Evolutionary conservation across 306 rosid species (phyloP), one percentile per base, ranked within the genome.

Genomic region (Begonia loranthoides): DNA sequence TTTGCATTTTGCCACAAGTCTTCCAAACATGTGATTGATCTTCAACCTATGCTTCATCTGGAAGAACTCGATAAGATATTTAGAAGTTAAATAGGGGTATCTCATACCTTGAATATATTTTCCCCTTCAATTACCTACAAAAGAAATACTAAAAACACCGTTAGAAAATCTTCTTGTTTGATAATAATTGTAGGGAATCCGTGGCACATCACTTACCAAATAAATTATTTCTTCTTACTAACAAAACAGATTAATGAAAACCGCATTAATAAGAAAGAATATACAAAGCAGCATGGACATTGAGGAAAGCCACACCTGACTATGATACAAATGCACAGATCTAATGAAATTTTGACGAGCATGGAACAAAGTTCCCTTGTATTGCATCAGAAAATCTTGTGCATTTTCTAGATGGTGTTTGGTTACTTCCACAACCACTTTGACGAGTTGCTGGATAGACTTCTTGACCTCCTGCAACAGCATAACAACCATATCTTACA

Each of bases 381-480:
- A 58, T 2, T 50, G 46, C 58, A 66, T 19, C 66, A 61, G 57
- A 55, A 50, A 14, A 13, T 44, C 13, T 49, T 38, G 40, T 9
- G 43, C 62, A 46, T 56, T 50, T 22, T 51, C 66, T 4, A 70
- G 5, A 56, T 39, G 70, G 53, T 57, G 58, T 61, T 49, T 65
- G 48, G 66, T 28, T 52, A 57, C 51, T 14, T 54, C 54, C 36
- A 13, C 41, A 36, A 60, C 14, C 54, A 48, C 62, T 49, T 54
- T 14, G n/a, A 67, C 51, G 60, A 53, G 63, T 11, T 63, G 60
- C 61, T 50, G 15, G 6, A 39, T 24, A 58, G 7, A 60, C 39
- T 47, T 56, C 66, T n/a, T 64, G 24, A 50, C 56, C 49, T 62
- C 61, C 85, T 75, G 74, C 33, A 3, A 55, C 47, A 63, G 56